phyloP scores from a whole-genome alignment of 1,139 yeast genomes.

The Geotrichum cucujoidarum region DNA sequence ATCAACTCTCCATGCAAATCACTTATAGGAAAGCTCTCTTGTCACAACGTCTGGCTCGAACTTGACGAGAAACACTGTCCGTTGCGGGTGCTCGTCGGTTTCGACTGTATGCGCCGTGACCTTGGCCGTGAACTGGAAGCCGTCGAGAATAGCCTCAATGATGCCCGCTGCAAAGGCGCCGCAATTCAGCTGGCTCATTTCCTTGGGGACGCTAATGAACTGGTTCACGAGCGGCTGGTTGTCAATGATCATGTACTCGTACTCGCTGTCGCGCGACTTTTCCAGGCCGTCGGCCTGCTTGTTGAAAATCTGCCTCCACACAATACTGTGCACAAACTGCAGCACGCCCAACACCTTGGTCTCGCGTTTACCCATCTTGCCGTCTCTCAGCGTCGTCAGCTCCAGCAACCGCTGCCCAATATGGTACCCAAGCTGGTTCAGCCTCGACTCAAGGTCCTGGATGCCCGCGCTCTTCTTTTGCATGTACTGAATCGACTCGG shows the following conservation, averaged over 20 bases:
- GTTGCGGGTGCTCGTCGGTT: slow-evolving; percentile 53
- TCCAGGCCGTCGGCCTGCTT: slow-evolving; percentile 82
- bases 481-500: slow-evolving; percentile 66
- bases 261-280: slow-evolving; percentile 72
- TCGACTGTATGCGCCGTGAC: slow-evolving; percentile 89
- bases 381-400: slow-evolving; percentile 54
- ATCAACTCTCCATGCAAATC: too few relatives aligned
- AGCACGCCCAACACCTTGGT: slow-evolving; percentile 67
- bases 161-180: slow-evolving; percentile 88
- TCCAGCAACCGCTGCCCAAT: slow-evolving; percentile 60
- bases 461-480: slow-evolving; percentile 63
- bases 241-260: slow-evolving; percentile 81
- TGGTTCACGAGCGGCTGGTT: slow-evolving; percentile 70
- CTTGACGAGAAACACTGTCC: slow-evolving; percentile 81
- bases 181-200: slow-evolving; percentile 72
- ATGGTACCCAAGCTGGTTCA: slow-evolving; percentile 72
- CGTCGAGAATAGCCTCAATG: slow-evolving; percentile 81
- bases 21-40: slow-evolving; percentile 18
- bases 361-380: slow-evolving; percentile 70
- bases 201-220: slow-evolving; percentile 75
- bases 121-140: slow-evolving; percentile 70
- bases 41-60: slow-evolving; percentile 37
- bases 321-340: slow-evolving; percentile 74
- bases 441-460: slow-evolving; percentile 62
- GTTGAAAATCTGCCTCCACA: slow-evolving; percentile 83